phyloP scores from a whole-genome alignment of 208 protist species.

The Acanthamoeba sp. region DNA sequence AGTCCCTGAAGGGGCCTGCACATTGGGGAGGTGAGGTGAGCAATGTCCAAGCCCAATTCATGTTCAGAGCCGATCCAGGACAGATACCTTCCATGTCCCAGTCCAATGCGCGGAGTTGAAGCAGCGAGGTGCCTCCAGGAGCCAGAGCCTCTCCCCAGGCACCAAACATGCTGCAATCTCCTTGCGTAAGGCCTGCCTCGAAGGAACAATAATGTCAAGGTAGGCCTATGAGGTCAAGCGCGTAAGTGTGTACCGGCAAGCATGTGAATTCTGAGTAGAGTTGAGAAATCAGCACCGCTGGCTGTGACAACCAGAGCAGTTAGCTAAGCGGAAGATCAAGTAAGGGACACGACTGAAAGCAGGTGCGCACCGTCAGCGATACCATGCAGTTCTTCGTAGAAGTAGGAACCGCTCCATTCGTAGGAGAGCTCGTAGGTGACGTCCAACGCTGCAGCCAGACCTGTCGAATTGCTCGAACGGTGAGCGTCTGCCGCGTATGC shows the following conservation, averaged over 20 bases:
- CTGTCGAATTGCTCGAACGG: neutral
- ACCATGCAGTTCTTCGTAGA: constrained; percentile 78
- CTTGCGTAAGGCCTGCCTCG: neutral
- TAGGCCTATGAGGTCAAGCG: constrained; percentile 36
- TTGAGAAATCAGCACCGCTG: neutral
- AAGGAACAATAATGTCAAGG: neutral
- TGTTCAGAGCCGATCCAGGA: constrained; percentile 35
- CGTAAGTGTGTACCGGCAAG: constrained; percentile 57
- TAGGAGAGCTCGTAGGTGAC: constrained; percentile 75
- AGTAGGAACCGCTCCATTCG: constrained; percentile 39
- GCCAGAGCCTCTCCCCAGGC: constrained; percentile 7
- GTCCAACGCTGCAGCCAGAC: constrained; percentile 75
- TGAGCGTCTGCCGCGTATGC: too few species aligned
- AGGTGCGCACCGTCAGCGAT: constrained; percentile 74
- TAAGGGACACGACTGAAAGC: neutral
- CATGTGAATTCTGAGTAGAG: constrained; percentile 78
- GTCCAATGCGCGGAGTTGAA: constrained; percentile 78
- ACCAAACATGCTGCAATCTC: constrained; percentile 63
- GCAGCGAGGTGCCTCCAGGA: neutral
- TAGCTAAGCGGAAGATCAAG: neutral
- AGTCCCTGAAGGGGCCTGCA: constrained; percentile 67
- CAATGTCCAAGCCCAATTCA: neutral
- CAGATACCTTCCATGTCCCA: constrained; percentile 17
- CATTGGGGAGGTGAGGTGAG: neutral
- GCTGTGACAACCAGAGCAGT: neutral